Conservation (phyloP, 345 rosid species). For the Hibiscus syriacus region DNA sequence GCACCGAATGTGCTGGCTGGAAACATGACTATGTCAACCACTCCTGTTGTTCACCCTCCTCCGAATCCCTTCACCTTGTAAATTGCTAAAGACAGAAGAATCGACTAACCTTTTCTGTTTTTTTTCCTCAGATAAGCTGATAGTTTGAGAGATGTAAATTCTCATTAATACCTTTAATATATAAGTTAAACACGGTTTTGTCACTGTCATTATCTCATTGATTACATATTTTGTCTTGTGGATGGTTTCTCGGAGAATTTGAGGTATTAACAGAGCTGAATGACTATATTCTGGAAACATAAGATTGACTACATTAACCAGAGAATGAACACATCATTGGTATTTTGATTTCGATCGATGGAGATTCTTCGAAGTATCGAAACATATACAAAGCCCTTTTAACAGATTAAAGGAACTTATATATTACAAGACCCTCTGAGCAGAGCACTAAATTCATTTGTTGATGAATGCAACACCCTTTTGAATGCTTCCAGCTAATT, state of each 20-base stretch:
- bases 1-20: constrained; percentile 42
- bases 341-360: too few relatives aligned
- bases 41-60: constrained; percentile 59
- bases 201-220: not conserved
- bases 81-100: constrained; percentile 9
- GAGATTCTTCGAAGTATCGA: not conserved
- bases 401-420: not conserved
- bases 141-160: not conserved
- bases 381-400: not conserved
- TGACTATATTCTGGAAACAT: too few relatives aligned
- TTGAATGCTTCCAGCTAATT: constrained; percentile 60
- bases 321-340: too few relatives aligned
- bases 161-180: not conserved
- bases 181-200: not conserved
- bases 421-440: not conserved
- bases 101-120: not conserved
- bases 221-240: not conserved
- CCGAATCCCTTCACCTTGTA: constrained; percentile 55
- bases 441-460: constrained; percentile 28
- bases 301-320: too few relatives aligned
- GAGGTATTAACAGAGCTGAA: not conserved
- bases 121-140: too few relatives aligned
- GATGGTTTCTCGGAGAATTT: not conserved
- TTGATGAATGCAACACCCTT: constrained; percentile 56
- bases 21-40: constrained; percentile 52